These are phyloP conservation scores for Rhodotorula sp. DNA, from an alignment of 1,284 basidiomycete species.

Conservation along the genomic window DNA sequence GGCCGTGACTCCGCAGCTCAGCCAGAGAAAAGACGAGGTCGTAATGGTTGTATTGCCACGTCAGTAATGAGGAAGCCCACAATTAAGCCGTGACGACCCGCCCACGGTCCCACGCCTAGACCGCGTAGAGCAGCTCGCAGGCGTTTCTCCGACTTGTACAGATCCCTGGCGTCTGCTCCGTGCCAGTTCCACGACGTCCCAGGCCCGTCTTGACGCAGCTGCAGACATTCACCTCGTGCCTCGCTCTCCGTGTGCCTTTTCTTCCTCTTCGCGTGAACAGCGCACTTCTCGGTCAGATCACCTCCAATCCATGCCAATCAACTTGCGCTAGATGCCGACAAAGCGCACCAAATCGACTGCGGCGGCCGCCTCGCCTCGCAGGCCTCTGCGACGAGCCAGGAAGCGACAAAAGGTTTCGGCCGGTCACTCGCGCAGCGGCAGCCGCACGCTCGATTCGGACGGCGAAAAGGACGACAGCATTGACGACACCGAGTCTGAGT, in stretches of 20 bases:
- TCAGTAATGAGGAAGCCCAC: not conserved
- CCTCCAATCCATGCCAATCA: slow-evolving; percentile 7
- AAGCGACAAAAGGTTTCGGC: slow-evolving; percentile 18
- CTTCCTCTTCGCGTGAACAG: not conserved
- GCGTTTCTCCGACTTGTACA: no score
- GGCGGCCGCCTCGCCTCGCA: slow-evolving; percentile 4
- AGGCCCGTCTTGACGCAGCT: not conserved
- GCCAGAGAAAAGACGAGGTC: no score
- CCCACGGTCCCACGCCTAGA: no score
- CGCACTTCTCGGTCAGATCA: not conserved
- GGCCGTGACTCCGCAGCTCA: no score
- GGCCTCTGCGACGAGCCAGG: not conserved
- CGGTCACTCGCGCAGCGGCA: not conserved
- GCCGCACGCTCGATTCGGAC: slow-evolving; percentile 9
- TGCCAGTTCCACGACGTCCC: not conserved
- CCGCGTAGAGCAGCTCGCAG: no score
- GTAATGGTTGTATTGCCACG: not conserved
- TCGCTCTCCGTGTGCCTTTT: not conserved
- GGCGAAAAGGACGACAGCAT: not conserved
- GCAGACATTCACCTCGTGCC: not conserved
- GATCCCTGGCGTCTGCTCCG: no score
- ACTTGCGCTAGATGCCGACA: slow-evolving; percentile 9
- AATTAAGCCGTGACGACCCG: no score
- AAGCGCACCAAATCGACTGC: slow-evolving; percentile 14
- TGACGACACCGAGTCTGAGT: slow-evolving; percentile 13